phyloP scores from a whole-genome alignment of 441 rosid genomes.

The Croton laevigatus region DNA sequence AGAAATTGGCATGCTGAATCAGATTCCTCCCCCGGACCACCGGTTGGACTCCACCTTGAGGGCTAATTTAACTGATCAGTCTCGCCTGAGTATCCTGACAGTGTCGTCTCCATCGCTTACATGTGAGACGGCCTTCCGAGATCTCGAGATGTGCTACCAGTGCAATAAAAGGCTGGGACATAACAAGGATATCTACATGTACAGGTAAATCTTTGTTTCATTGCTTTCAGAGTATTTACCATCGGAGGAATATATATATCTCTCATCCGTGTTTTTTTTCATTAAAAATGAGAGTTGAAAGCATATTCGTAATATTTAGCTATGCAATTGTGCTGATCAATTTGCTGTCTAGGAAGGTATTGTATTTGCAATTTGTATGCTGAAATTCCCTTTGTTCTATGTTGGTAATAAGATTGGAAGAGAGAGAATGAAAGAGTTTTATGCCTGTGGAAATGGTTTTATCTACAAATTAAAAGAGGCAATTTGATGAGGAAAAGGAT shows the following conservation, averaged over 20 bases:
- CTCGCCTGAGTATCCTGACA: conserved; percentile 2
- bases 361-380: not conserved
- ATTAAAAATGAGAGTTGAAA: not conserved
- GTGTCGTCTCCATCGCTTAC: conserved; percentile 5
- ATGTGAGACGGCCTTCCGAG: not conserved
- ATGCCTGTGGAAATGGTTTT: no score
- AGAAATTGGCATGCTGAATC: not conserved
- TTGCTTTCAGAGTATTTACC: not conserved
- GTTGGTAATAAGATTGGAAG: not conserved
- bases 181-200: conserved; percentile 30
- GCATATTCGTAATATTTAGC: not conserved
- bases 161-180: conserved; percentile 32
- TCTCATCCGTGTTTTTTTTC: not conserved
- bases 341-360: not conserved
- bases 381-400: not conserved
- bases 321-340: not conserved
- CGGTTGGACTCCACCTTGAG: not conserved
- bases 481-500: not conserved
- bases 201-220: conserved; percentile 26
- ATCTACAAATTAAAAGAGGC: not conserved
- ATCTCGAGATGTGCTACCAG: conserved; percentile 29
- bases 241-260: not conserved
- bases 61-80: not conserved
- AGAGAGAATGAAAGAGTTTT: no score
- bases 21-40: not conserved